Conservation (phyloP, 116 monocot species). For the Papilionanthe hybrid region DNA sequence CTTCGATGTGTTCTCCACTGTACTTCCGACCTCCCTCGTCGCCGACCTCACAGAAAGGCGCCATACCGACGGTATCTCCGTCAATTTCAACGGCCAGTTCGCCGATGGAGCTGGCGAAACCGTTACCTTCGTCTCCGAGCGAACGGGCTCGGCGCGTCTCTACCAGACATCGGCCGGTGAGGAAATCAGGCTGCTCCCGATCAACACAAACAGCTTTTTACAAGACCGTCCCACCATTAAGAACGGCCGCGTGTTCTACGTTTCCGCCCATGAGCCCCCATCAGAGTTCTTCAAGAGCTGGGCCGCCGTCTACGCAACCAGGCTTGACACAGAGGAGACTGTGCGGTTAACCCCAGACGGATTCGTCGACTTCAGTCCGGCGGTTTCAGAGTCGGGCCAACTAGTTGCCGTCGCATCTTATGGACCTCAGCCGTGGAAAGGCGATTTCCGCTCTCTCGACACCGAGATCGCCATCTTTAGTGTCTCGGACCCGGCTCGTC, state of each 20-base stretch:
- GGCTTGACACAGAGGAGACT: constrained; percentile 16
- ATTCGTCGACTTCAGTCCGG: constrained; percentile 67
- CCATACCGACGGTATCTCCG: constrained; percentile 72
- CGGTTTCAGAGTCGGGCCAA: constrained; percentile 59
- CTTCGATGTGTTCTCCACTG: constrained; percentile 85
- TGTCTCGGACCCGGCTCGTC: constrained; percentile 24
- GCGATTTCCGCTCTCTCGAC: constrained; percentile 57
- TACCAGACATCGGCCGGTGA: constrained; percentile 15
- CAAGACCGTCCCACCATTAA: constrained; percentile 63
- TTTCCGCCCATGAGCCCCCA: constrained; percentile 58
- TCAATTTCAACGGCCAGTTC: constrained; percentile 81
- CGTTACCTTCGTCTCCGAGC: constrained; percentile 73
- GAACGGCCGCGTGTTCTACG: constrained; percentile 35
- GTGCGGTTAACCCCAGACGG: constrained; percentile 48
- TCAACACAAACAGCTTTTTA: constrained; percentile 37
- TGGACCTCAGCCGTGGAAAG: constrained; percentile 45
- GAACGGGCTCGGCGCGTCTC: constrained; percentile 41
- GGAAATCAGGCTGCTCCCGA: constrained; percentile 30
- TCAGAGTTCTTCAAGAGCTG: constrained; percentile 57
- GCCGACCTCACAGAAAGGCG: constrained; percentile 31
- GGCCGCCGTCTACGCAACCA: constrained; percentile 54
- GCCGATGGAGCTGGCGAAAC: constrained; percentile 27
- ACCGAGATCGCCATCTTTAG: constrained; percentile 70
- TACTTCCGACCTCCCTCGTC: constrained; percentile 14
- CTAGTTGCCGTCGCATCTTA: constrained; percentile 69